A percentile compares a stretch with the other conserved stretches of the same genome.
Evolutionary conservation across 2,329 filamentous ascomycete species (phyloP).

Genomic region (Xylariaceae sp.): DNA sequence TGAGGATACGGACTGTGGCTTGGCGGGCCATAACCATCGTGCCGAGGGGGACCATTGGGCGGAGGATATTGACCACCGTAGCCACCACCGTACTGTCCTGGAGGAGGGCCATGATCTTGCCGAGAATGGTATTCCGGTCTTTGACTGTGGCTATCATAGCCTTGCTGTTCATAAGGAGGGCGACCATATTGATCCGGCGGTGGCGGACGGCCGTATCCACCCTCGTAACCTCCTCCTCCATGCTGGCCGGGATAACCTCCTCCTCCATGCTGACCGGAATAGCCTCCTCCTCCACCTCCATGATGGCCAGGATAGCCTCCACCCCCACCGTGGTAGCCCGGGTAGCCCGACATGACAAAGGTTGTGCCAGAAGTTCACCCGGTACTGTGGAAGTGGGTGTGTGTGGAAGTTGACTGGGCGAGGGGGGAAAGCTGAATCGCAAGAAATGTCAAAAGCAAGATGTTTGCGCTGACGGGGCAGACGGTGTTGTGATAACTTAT

Average conservation of each 20-base stretch:
- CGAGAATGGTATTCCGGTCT: too few relatives aligned
- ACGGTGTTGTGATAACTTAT: too few relatives aligned
- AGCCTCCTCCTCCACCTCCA: constrained; percentile 2
- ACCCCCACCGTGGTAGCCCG: constrained; percentile 34
- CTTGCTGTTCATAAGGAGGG: constrained; percentile 3
- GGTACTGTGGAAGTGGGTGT: not conserved
- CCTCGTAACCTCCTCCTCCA: constrained; percentile 17
- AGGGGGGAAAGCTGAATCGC: not conserved
- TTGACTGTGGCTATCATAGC: not conserved
- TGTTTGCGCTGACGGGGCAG: not conserved
- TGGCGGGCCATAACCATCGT: constrained; percentile 21
- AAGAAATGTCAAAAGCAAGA: not conserved
- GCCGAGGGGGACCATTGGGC: constrained; percentile 9
- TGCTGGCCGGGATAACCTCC: constrained; percentile 31
- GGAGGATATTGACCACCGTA: constrained; percentile 19
- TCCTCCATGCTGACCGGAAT: not conserved
- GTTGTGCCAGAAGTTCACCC: not conserved
- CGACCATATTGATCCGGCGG: not conserved
- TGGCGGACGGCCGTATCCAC: too few relatives aligned
- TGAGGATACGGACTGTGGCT: constrained; percentile 30
- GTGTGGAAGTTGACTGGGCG: not conserved
- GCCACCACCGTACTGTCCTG: constrained; percentile 1
- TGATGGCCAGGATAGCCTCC: not conserved
- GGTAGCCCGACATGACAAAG: constrained; percentile 29
- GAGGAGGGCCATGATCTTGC: not conserved